A percentile compares a stretch with the other conserved stretches of the same genome.
These are phyloP conservation scores for Annulohypoxylon truncatum DNA, from an alignment of 2,329 filamentous ascomycete species.

Conservation along the genomic window DNA sequence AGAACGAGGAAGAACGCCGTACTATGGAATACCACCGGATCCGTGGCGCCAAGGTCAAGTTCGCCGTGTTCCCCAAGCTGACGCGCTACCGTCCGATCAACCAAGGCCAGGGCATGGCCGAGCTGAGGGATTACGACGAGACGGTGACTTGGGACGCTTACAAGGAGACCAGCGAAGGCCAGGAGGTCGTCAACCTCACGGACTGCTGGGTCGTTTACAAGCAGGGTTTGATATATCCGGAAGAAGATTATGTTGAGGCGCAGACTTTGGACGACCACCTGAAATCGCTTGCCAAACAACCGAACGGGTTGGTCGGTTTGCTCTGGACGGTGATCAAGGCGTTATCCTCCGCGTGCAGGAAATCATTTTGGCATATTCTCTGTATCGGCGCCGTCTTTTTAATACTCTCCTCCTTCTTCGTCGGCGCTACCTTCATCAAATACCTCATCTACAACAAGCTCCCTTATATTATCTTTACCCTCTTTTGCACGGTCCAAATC, in stretches of 20 bases:
- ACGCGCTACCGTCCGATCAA: conserved; percentile 46
- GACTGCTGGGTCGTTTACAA: conserved; percentile 48
- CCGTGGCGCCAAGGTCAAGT: conserved; percentile 50
- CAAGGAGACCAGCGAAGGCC: conserved; percentile 39
- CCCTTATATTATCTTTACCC: background rate
- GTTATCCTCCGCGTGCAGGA: background rate
- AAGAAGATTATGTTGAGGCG: conserved; percentile 25
- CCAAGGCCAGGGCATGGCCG: conserved; percentile 16
- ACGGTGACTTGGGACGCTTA: background rate
- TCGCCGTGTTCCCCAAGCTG: conserved; percentile 50
- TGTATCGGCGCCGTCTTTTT: background rate
- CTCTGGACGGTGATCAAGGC: background rate
- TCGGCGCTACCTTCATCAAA: background rate
- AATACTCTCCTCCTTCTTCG: background rate
- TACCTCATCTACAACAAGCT: background rate
- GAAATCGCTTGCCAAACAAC: background rate
- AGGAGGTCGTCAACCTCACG: conserved; percentile 42
- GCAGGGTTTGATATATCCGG: conserved; percentile 48
- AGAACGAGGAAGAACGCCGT: conserved; percentile 22
- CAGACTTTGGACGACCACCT: conserved; percentile 39
- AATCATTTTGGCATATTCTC: conserved; percentile 18
- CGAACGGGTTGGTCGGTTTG: conserved; percentile 7
- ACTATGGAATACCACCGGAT: conserved; percentile 40
- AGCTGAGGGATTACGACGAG: background rate
- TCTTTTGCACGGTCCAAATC: background rate